phyloP scores from a whole-genome alignment of 441 rosid species.

The Gossypium davidsonii region DNA sequence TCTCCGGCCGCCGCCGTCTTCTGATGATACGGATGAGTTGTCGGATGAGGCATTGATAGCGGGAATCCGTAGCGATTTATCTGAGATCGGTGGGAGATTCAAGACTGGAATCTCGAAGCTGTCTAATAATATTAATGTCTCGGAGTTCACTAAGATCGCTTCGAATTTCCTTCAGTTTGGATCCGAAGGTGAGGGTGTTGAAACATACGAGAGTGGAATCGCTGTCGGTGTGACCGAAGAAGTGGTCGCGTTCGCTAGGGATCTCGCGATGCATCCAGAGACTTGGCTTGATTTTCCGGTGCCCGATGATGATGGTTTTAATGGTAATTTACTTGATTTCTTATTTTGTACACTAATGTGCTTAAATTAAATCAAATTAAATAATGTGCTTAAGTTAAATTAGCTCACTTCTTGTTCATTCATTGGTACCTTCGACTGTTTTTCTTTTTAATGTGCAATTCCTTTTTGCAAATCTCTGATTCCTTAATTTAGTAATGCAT shows the following conservation, averaged over 20 bases:
- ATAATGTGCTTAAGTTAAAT: neutral
- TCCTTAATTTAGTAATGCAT: neutral
- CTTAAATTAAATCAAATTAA: neutral
- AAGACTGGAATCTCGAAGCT: constrained; percentile 73
- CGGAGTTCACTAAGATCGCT: constrained; percentile 84
- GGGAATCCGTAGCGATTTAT: constrained; percentile 77
- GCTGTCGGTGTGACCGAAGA: constrained; percentile 80
- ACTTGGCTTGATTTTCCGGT: constrained; percentile 91
- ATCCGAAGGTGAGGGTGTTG: constrained; percentile 36
- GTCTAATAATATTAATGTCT: constrained; percentile 58
- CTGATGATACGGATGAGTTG: constrained; percentile 27
- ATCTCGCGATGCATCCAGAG: constrained; percentile 78
- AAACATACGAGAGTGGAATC: constrained; percentile 28
- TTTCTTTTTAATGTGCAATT: neutral
- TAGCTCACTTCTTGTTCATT: neutral
- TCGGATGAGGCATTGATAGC: constrained; percentile 40
- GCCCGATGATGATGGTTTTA: constrained; percentile 51
- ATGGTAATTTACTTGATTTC: constrained; percentile 38
- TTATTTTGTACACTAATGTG: neutral
- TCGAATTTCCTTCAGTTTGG: constrained; percentile 69
- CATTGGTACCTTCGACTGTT: neutral
- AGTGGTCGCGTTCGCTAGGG: constrained; percentile 62
- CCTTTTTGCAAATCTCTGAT: neutral
- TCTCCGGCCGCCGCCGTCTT: neutral
- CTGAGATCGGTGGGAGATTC: constrained; percentile 82